Percentiles rank a stretch among this genome's conserved stretches.
Evolutionary conservation across 2,329 filamentous ascomycete species (phyloP).

Genomic region (Allantophomopsis cytisporea): DNA sequence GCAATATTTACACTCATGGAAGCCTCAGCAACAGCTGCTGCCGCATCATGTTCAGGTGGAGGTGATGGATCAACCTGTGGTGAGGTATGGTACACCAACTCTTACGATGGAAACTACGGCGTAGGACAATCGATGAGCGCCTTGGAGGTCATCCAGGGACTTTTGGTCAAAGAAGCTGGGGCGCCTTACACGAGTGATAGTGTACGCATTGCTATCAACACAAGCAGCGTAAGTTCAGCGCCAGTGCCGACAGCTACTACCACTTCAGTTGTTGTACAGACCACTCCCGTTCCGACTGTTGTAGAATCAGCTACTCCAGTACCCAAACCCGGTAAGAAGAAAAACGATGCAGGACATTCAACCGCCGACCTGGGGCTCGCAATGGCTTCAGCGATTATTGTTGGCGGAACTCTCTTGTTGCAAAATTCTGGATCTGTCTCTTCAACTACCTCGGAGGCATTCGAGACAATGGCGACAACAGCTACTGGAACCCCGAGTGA

Average conservation of each 20-base stretch:
- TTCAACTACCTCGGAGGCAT: no score
- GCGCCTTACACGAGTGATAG: conserved; percentile 21
- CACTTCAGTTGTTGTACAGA: neutral
- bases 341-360: no score
- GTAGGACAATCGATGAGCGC: conserved; percentile 53
- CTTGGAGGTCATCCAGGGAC: conserved; percentile 47
- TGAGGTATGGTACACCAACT: conserved; percentile 44
- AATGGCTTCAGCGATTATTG: no score
- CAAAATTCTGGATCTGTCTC: no score
- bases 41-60: conserved; percentile 41
- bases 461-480: no score
- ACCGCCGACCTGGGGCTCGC: no score
- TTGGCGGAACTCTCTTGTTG: no score
- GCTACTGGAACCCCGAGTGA: no score
- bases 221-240: neutral
- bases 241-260: neutral
- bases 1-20: conserved; percentile 33
- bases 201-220: conserved; percentile 5
- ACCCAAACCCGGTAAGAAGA: no score
- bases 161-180: conserved; percentile 29
- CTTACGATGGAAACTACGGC: conserved; percentile 38
- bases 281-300: no score
- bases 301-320: no score
- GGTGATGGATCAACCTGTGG: conserved; percentile 38
- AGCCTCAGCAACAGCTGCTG: conserved; percentile 40